These are phyloP conservation scores for Macrotyloma uniflorum DNA, from an alignment of 306 rosid genomes.

Conservation along the genomic window DNA sequence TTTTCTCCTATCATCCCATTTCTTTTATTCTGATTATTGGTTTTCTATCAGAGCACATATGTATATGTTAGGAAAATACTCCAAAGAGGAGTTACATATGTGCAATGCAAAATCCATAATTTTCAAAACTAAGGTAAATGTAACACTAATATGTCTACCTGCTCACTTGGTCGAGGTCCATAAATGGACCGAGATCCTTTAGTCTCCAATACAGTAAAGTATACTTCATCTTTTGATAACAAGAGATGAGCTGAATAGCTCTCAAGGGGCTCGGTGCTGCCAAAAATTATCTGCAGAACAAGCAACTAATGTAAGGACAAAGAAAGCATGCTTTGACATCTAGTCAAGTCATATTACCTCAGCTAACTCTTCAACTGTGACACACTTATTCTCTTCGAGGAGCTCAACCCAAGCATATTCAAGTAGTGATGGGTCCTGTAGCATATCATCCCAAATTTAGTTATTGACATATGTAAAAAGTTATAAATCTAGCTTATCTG, in stretches of 20 bases:
- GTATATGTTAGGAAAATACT: constrained; percentile 17
- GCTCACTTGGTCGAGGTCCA: constrained; percentile 81
- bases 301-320: constrained; percentile 42
- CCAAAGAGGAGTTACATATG: neutral
- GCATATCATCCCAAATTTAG: constrained; percentile 39
- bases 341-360: constrained; percentile 59
- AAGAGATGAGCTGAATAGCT: constrained; percentile 88
- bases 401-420: constrained; percentile 99
- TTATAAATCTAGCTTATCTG: neutral
- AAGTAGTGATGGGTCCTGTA: constrained; percentile 82
- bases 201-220: constrained; percentile 80
- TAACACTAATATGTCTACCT: constrained; percentile 58
- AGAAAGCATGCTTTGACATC: constrained; percentile 28
- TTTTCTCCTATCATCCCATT: too few relatives aligned
- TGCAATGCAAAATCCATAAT: neutral
- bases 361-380: constrained; percentile 83
- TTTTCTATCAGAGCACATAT: too few relatives aligned
- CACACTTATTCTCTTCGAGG: constrained; percentile 77
- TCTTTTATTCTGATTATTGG: too few relatives aligned
- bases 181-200: constrained; percentile 73
- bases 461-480: constrained; percentile 20
- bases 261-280: constrained; percentile 81
- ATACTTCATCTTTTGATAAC: constrained; percentile 86
- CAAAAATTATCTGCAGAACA: constrained; percentile 87
- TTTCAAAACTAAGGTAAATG: constrained; percentile 15